Evolutionary conservation across 1,284 basidiomycete species (phyloP), one percentile per base, ranked within the genome.

Genomic region (Termitomyces sp.): DNA sequence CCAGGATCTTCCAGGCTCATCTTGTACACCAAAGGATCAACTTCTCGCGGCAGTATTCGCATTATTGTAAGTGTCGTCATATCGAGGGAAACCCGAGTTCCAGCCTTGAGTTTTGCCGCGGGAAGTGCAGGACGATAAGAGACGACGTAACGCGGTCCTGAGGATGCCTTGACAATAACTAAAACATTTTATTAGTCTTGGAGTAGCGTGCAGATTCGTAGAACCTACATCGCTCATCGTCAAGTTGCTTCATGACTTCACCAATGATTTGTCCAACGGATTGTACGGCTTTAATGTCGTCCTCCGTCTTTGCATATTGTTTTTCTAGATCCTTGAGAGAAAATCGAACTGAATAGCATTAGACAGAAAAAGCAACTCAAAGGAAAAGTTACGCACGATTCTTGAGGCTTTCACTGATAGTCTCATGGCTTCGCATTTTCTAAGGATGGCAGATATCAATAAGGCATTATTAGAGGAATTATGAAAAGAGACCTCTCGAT

Each of bases 31-130:
- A 97, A 77, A 17, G 97, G 97, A 69, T 99, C 97, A 26, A 99
- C 94, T 72, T 99, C 97, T 62, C 97, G 84, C 7, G 97, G 97
- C 31, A 99, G 78, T 59, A 99, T 97, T 45, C 95, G 88, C 95
- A 99, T 99, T 69, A 99, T 94, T 7, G 97, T 99, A 38, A 99
- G 78, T 1, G 97, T 99, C 1, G 97, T 99, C 97, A 99, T 99
- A 72, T 99, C 97, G 50, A 99, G 84, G 58, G 94, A 96, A 58
- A 99, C 97, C 61, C 97, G 91, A 9, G 93, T 93, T 52, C 94
- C 94, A 28, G 91, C 75, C 74, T 98, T 98, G 58, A 99, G 87
- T 73, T 98, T 98, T 46, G 83, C 80, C 50, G 88, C 88, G n/a
- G 95, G 92, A 46, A 98, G 80, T 8, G 92, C 87, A 9, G 94